Evolutionary conservation across 2,329 filamentous ascomycete species (phyloP), one percentile per base, ranked within the genome.

Genomic region (Hymenoscyphus albidus): DNA sequence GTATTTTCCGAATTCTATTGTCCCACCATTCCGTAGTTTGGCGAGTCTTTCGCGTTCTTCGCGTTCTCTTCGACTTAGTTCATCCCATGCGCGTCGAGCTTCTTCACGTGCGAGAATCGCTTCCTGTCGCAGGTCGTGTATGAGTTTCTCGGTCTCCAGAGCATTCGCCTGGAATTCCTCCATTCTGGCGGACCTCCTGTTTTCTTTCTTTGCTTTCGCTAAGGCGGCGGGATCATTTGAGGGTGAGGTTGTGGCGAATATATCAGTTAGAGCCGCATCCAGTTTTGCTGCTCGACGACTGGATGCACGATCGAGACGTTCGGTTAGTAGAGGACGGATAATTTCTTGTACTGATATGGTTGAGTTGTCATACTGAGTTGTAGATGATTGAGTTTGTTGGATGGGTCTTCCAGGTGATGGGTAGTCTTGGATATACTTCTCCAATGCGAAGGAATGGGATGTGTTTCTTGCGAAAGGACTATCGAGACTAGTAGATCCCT

Each of bases 71-170:
- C 48, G 38, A 6, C 62, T 58, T 2, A 64, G 35, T 27, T 64
- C 62, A 4, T 64, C 62, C 62, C 62, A 64, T 13, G 62, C 62
- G 14, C 62, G 62, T 42, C 57, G 16, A 7, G 62, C 62, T 60
- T 64, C 62, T 58, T 62, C 55, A 10, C 55, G 61, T 5, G 61
- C 61, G 12, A 58, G 38, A 27, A 48, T 62, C 12, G 61, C 61
- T 59, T 62, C 61, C 2, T 48, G 39, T 38, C 40, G 38, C n/a
- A 62, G 54, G 31, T 62, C 61, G 2, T 62, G 58, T 40, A 62
- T 62, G 27, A 48, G 35, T 5, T 31, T 48, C 18, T 59, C 61
- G 3, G 40, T 57, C 16, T 31, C 55, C 2, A 35, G 16, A 7
- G 38, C 22, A 12, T 62, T 27, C 10, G 48, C 42, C 22, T 32